A percentile compares a stretch with the other conserved stretches of the same genome.
These are phyloP conservation scores for Ramaria sp. DNA, from an alignment of 768 basidiomycete genomes.

Conservation along the genomic window DNA sequence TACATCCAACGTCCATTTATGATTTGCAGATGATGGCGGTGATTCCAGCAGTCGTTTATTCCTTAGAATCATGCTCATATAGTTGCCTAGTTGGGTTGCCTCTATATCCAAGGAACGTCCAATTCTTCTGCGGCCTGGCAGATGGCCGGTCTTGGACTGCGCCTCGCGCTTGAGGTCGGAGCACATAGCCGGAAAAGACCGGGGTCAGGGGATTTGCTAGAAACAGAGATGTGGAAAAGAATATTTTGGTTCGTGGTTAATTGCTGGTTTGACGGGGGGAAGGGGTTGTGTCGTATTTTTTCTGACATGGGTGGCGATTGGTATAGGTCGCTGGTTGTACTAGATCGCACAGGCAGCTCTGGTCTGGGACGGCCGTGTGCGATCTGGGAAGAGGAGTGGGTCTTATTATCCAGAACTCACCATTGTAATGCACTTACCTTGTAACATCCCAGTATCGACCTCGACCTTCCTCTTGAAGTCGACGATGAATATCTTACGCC, in stretches of 20 bases:
- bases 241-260: slow-evolving; percentile 48
- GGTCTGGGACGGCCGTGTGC: slow-evolving; percentile 29
- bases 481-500: slow-evolving; percentile 29
- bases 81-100: not conserved
- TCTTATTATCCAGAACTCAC: not conserved
- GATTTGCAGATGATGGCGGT: slow-evolving; percentile 1
- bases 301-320: not conserved
- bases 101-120: not conserved
- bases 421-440: not conserved
- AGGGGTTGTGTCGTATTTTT: not conserved
- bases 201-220: slow-evolving; percentile 31
- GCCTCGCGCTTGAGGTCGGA: slow-evolving; percentile 61
- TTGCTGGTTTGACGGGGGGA: too few species aligned
- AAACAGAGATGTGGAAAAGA: slow-evolving; percentile 70
- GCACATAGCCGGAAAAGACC: slow-evolving; percentile 61
- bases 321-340: slow-evolving; percentile 11
- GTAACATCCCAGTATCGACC: slow-evolving; percentile 25
- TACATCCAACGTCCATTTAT: not conserved
- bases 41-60: not conserved
- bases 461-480: slow-evolving; percentile 31
- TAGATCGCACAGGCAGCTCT: slow-evolving; percentile 23
- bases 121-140: not conserved
- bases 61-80: not conserved
- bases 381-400: slow-evolving; percentile 27
- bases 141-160: not conserved